phyloP scores from a whole-genome alignment of 768 basidiomycete genomes.

The Asterophora lycoperdoides region DNA sequence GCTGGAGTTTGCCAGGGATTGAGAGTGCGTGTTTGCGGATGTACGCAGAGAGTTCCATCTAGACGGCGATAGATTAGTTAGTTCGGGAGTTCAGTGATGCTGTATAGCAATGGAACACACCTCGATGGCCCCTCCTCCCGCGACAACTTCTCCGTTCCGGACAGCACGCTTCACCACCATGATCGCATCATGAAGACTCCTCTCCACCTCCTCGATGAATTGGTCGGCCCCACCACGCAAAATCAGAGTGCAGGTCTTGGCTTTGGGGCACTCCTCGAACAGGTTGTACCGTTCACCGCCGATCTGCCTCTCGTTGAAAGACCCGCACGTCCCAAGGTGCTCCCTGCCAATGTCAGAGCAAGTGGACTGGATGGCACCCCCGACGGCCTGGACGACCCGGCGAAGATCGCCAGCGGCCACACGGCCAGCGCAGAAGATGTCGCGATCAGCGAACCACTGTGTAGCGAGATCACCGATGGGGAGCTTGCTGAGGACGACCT shows the following conservation, averaged over 20 bases:
- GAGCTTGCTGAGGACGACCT: constrained; percentile 95
- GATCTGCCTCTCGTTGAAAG: constrained; percentile 92
- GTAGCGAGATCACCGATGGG: constrained; percentile 98
- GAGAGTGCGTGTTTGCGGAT: constrained; percentile 87
- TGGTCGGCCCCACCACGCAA: constrained; percentile 97
- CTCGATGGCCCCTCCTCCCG: constrained; percentile 96
- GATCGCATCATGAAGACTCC: constrained; percentile 96
- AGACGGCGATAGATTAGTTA: constrained; percentile 4
- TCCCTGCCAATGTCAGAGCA: constrained; percentile 88
- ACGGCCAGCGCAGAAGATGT: constrained; percentile 98
- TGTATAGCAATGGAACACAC: constrained; percentile 35
- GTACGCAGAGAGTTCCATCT: constrained; percentile 98
- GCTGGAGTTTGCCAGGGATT: constrained; percentile 93
- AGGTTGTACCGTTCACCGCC: constrained; percentile 96
- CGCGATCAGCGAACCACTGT: constrained; percentile 98
- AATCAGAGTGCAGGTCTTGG: constrained; percentile 92
- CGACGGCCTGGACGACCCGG: constrained; percentile 92
- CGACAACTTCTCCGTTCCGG: constrained; percentile 93
- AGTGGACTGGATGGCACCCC: constrained; percentile 92
- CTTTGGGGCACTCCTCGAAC: constrained; percentile 88
- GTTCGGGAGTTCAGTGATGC: neutral
- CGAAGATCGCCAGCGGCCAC: constrained; percentile 87
- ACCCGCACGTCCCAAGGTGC: constrained; percentile 91
- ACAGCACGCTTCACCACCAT: constrained; percentile 99
- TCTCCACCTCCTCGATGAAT: constrained; percentile 97